phyloP scores from a whole-genome alignment of 1,284 basidiomycete species.

The Rhodofomes roseus region DNA sequence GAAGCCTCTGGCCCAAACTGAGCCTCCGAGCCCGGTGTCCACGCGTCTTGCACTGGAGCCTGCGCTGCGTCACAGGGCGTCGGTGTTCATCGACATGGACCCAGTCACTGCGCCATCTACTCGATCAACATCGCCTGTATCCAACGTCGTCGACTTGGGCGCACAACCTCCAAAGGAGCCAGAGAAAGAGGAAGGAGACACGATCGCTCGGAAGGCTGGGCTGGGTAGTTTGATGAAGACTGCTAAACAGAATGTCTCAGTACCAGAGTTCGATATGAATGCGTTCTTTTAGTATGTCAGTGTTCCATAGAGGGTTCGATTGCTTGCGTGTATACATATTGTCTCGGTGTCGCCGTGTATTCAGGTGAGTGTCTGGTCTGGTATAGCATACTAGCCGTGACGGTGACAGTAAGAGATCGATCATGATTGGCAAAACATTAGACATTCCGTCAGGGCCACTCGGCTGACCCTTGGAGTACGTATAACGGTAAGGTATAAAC shows the following conservation, averaged over 20 bases:
- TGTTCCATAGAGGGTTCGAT: not conserved
- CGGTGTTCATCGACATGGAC: constrained; percentile 86
- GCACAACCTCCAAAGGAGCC: constrained; percentile 11
- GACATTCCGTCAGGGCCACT: not conserved
- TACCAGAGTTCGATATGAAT: constrained; percentile 84
- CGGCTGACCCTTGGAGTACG: too few relatives aligned
- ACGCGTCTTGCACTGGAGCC: constrained; percentile 53
- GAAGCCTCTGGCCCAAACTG: constrained; percentile 11
- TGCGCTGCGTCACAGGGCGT: constrained; percentile 55
- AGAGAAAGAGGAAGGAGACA: constrained; percentile 50
- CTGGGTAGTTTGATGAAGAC: constrained; percentile 82
- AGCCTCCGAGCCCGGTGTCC: constrained; percentile 39
- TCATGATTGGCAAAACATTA: not conserved
- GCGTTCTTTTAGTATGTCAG: constrained; percentile 46
- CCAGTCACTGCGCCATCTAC: constrained; percentile 63
- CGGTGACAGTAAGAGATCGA: not conserved
- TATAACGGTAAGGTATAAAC: too few relatives aligned
- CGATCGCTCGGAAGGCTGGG: constrained; percentile 64
- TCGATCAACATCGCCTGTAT: constrained; percentile 47
- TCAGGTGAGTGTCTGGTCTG: too few relatives aligned
- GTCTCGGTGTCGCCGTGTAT: too few relatives aligned
- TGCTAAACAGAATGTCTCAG: constrained; percentile 81
- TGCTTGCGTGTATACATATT: not conserved
- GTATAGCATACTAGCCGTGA: too few relatives aligned
- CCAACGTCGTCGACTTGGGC: constrained; percentile 18